These are phyloP conservation scores for Talaromyces sp. DNA, from an alignment of 2,329 filamentous ascomycete genomes.

Conservation along the genomic window DNA sequence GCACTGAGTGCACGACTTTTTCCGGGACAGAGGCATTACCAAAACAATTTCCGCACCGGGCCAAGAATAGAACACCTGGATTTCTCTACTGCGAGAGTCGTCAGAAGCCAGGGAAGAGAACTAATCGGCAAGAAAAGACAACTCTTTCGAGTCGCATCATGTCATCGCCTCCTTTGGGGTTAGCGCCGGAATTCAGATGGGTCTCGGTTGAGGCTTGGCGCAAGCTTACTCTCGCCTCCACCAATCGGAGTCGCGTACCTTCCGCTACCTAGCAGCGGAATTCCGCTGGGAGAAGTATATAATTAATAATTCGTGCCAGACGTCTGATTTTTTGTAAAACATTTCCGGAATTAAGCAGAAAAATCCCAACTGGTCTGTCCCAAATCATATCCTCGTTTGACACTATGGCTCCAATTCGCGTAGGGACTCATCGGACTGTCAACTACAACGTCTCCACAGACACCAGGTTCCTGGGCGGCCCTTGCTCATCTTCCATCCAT, in stretches of 20 bases:
- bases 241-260: not conserved
- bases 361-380: not conserved
- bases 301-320: not conserved
- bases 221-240: not conserved
- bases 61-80: too few species aligned
- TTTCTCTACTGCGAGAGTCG: too few species aligned
- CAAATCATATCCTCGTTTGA: not conserved
- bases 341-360: too few species aligned
- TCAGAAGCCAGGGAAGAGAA: not conserved
- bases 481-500: slow-evolving; percentile 3
- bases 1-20: slow-evolving; percentile 7
- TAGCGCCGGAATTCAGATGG: not conserved
- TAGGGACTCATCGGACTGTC: slow-evolving; percentile 4
- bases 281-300: not conserved
- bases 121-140: not conserved
- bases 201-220: not conserved
- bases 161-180: not conserved
- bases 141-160: not conserved
- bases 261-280: not conserved
- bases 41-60: too few species aligned
- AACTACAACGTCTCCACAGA: not conserved
- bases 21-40: not conserved
- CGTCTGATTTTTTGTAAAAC: not conserved
- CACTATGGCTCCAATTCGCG: slow-evolving; percentile 8
- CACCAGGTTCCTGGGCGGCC: not conserved